Evolutionary conservation across 1,284 basidiomycete species (phyloP), one percentile per base, ranked within the genome.

Genomic region (Phellopilus nigrolimitatus): DNA sequence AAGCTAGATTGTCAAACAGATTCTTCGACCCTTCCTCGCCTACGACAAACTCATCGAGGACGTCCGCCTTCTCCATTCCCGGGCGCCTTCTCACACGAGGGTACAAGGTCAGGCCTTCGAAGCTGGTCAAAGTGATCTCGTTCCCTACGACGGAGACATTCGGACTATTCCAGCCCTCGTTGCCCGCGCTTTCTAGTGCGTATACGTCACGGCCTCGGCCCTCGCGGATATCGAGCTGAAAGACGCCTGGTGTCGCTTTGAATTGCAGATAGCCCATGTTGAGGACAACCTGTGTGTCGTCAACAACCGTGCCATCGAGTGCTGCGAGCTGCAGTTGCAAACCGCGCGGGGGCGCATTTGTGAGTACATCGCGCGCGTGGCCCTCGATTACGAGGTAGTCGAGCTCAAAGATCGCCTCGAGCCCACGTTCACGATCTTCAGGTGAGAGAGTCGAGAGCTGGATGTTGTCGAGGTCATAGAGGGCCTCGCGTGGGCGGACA

Each of bases 211-310:
- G 73, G 3, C 92, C 92, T 4, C 85, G 73, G 0, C 94, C 94
- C 9, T 82, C 76, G 3, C 95, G 79, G 50, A 98, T 93, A 49
- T 84, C 80, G 1, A 98, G 73, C 43, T 76, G 71, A 72, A 90
- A 97, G 0, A 90, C 81, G 2, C 95, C 95, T 0, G 95, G 95
- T 44, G 79, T 85, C 2, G 91, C 88, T 63, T 92, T 93, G 74
- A 99, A 94, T 67, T 99, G 97, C 56, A 97, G 75, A 68, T 99
- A 99, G 2, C 95, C 97, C 7, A 98, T 71, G 64, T 98, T 99
- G 4, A 91, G 93, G 60, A 97, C 92, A 40, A 98, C 87, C 56
- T 82, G 84, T 0, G 91, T 93, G 59, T 95, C 91, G 13, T 85
- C 88, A 4, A 90, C 76, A 0, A 79, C 72, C 0, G 65, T 65